Evolutionary conservation across 2,329 filamentous ascomycete species (phyloP).

Genomic region (Gaeumannomyces sp.): DNA sequence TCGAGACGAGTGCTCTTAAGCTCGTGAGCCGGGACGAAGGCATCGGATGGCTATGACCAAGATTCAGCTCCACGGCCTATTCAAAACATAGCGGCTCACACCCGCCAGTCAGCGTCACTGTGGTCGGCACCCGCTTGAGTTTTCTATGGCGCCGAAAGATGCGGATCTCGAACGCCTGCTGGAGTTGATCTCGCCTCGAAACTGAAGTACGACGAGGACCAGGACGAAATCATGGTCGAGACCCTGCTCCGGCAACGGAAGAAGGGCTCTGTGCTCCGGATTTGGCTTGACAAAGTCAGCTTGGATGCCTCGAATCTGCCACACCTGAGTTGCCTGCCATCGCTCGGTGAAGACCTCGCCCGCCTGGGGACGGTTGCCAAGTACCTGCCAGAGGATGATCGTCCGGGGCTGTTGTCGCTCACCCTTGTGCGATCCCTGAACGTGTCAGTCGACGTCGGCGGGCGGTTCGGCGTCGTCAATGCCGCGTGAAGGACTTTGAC

Average conservation of each 20-base stretch:
- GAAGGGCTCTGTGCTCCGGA: slow-evolving; percentile 75
- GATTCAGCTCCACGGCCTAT: slow-evolving; percentile 63
- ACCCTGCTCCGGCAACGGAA: slow-evolving; percentile 79
- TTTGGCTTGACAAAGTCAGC: slow-evolving; percentile 59
- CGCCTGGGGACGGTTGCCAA: slow-evolving; percentile 85
- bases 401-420: slow-evolving; percentile 78
- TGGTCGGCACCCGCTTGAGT: slow-evolving; percentile 68
- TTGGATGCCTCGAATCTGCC: slow-evolving; percentile 56
- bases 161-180: slow-evolving; percentile 76
- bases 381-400: slow-evolving; percentile 91
- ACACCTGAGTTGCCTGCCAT: slow-evolving; percentile 61
- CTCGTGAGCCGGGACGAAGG: slow-evolving; percentile 68
- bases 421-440: slow-evolving; percentile 59
- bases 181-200: slow-evolving; percentile 83
- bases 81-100: slow-evolving; percentile 43
- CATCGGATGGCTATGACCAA: slow-evolving; percentile 69
- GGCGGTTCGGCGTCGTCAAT: slow-evolving; percentile 59
- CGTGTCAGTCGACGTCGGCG: slow-evolving; percentile 56
- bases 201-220: slow-evolving; percentile 75
- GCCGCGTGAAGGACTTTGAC: slow-evolving; percentile 57
- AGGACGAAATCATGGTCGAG: slow-evolving; percentile 92
- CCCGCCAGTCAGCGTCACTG: slow-evolving; percentile 55
- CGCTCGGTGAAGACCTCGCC: slow-evolving; percentile 70
- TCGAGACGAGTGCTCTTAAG: slow-evolving; percentile 79
- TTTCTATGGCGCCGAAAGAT: slow-evolving; percentile 66